phyloP scores from a whole-genome alignment of 2,329 filamentous ascomycete genomes.

The Pseudocercospora cruenta region DNA sequence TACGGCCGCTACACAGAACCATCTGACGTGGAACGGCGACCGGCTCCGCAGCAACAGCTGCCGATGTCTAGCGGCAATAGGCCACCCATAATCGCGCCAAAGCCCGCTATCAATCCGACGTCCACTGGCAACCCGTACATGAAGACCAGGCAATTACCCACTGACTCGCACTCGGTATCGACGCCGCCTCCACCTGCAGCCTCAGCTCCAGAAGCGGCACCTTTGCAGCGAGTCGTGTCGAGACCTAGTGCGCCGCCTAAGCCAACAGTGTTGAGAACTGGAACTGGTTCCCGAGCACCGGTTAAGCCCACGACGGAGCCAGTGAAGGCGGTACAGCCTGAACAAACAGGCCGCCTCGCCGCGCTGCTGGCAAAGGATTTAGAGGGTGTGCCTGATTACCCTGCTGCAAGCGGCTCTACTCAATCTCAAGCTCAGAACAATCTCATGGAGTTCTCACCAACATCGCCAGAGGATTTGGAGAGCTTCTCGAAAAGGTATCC shows the following conservation, averaged over 20 bases:
- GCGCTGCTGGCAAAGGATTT: slow-evolving; percentile 42
- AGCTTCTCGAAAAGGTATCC: slow-evolving; percentile 82
- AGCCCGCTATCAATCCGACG: slow-evolving; percentile 23
- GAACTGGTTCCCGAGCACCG: slow-evolving; percentile 32
- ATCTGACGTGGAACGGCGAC: slow-evolving; percentile 9
- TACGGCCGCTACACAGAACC: slow-evolving; percentile 82
- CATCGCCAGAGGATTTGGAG: slow-evolving; percentile 23
- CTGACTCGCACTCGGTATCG: slow-evolving; percentile 13
- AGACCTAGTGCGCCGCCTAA: slow-evolving; percentile 63
- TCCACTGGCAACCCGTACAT: slow-evolving; percentile 31
- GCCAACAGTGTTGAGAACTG: slow-evolving; percentile 61
- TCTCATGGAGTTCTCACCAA: slow-evolving; percentile 13
- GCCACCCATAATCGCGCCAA: slow-evolving; percentile 32
- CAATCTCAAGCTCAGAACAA: slow-evolving; percentile 8
- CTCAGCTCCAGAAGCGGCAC: slow-evolving; percentile 11
- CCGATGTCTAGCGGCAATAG: slow-evolving; percentile 18
- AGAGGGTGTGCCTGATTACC: slow-evolving; percentile 43
- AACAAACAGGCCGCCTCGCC: slow-evolving; percentile 36
- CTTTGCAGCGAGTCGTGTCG: slow-evolving; percentile 36
- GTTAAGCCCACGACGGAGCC: slow-evolving; percentile 16
- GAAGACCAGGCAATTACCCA: slow-evolving; percentile 27
- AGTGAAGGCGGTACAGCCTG: slow-evolving; percentile 8
- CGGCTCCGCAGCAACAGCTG: slow-evolving; percentile 15
- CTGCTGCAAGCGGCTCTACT: slow-evolving; percentile 21
- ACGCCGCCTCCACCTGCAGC: slow-evolving; percentile 10